These are phyloP conservation scores for Schizosaccharomyces japonicus DNA, from an alignment of 805 yeast species.

Conservation along the genomic window DNA sequence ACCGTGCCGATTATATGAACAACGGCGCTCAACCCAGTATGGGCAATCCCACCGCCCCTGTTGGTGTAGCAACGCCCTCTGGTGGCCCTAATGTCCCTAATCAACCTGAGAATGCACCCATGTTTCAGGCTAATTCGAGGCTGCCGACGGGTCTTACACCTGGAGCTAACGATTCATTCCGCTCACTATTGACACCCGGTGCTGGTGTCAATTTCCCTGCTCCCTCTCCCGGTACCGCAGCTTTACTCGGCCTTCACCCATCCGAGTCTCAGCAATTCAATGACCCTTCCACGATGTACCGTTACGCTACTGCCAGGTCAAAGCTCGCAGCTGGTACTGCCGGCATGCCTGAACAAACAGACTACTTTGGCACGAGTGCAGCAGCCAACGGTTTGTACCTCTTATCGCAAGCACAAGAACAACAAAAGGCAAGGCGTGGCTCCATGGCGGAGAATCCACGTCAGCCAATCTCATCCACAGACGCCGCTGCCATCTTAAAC, in stretches of 20 bases:
- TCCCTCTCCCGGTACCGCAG: constrained; percentile 19
- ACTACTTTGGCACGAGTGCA: constrained; percentile 3
- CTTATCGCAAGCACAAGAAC: constrained; percentile 14
- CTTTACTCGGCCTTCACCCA: constrained; percentile 17
- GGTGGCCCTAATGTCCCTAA: constrained; percentile 17
- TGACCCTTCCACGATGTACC: too few species aligned
- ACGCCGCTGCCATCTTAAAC: constrained; percentile 4
- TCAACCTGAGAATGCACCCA: too few species aligned
- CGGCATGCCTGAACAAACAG: constrained; percentile 7
- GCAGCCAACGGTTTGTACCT: constrained; percentile 15
- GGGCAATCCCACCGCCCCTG: background rate
- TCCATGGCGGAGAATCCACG: too few species aligned
- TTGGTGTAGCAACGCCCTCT: constrained; percentile 7
- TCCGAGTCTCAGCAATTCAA: background rate
- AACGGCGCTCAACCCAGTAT: constrained; percentile 13
- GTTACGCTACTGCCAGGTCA: too few species aligned
- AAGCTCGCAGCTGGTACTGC: background rate
- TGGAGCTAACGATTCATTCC: constrained; percentile 15
- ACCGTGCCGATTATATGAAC: constrained; percentile 11
- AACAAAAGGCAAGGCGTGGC: constrained; percentile 10
- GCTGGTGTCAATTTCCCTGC: constrained; percentile 14
- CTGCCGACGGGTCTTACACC: constrained; percentile 25
- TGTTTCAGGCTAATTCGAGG: constrained; percentile 56
- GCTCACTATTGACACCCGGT: background rate
- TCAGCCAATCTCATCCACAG: too few species aligned